Evolutionary conservation across 345 rosid species (phyloP).

Genomic region (Fremontodendron californicum): DNA sequence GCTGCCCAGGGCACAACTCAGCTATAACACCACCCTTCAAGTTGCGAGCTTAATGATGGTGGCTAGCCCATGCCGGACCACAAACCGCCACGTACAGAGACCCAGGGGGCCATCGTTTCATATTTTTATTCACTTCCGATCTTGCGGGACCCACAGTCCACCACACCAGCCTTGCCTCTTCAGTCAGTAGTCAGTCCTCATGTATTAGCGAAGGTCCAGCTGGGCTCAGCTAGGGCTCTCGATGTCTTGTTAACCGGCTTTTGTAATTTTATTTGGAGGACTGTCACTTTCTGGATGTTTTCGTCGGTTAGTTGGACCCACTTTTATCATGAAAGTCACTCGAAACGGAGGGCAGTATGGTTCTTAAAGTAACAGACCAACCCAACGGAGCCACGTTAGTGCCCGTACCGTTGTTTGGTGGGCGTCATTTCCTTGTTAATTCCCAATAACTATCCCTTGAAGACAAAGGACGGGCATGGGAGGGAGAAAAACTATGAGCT

Average conservation of each 20-base stretch:
- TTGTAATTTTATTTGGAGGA: constrained; percentile 20
- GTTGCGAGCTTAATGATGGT: constrained; percentile 52
- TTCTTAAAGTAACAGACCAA: constrained; percentile 8
- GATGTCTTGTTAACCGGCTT: constrained; percentile 16
- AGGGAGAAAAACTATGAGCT: constrained; percentile 16
- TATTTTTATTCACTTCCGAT: not conserved
- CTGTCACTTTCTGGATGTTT: constrained; percentile 19
- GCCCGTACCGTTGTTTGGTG: constrained; percentile 1
- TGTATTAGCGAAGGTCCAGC: not conserved
- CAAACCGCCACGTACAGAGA: constrained; percentile 51
- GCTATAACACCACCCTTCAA: constrained; percentile 27
- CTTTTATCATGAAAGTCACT: not conserved
- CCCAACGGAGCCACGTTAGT: constrained; percentile 14
- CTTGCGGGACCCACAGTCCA: constrained; percentile 31
- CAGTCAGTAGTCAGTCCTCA: not conserved
- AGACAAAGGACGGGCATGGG: constrained; percentile 13
- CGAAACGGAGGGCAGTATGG: not conserved
- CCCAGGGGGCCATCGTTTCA: constrained; percentile 8
- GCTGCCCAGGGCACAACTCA: constrained; percentile 3
- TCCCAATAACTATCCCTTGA: not conserved
- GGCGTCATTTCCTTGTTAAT: not conserved
- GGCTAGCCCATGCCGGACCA: constrained; percentile 68
- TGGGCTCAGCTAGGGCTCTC: constrained; percentile 4
- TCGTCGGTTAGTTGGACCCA: constrained; percentile 21
- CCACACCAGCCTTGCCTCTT: not conserved